Conservation (phyloP, 2,329 filamentous ascomycete species). For the Fusarium musae region DNA sequence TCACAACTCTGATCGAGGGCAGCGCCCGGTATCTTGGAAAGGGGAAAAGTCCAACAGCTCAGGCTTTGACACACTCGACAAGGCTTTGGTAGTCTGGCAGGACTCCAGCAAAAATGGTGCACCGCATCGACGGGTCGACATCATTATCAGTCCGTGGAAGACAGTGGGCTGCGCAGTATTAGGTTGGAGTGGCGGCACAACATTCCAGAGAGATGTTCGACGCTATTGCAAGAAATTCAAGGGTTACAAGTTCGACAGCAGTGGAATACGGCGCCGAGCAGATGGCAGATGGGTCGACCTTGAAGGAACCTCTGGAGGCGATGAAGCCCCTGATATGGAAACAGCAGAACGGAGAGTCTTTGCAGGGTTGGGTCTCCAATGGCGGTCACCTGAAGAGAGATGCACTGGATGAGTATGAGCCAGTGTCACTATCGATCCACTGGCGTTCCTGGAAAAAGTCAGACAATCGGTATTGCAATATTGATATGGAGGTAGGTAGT, state of each 20-base stretch:
- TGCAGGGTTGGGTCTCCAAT: constrained; percentile 76
- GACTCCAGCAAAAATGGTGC: constrained; percentile 27
- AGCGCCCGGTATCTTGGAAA: constrained; percentile 67
- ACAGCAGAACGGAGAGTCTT: constrained; percentile 86
- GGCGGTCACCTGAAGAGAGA: constrained; percentile 72
- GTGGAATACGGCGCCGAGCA: constrained; percentile 76
- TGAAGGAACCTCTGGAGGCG: constrained; percentile 58
- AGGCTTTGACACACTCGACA: constrained; percentile 90
- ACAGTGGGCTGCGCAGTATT: constrained; percentile 88
- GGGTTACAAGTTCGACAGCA: constrained; percentile 89
- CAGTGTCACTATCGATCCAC: neutral
- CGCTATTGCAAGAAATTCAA: constrained; percentile 79
- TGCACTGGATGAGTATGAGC: constrained; percentile 66
- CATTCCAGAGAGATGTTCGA: constrained; percentile 87
- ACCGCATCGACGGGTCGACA: constrained; percentile 86
- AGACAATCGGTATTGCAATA: neutral
- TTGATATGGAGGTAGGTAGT: neutral
- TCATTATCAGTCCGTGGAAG: constrained; percentile 89
- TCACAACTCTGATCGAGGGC: constrained; percentile 77
- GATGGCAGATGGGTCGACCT: constrained; percentile 79
- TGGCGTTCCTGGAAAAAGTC: neutral
- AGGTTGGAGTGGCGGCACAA: constrained; percentile 90
- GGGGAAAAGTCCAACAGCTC: constrained; percentile 55
- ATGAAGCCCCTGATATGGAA: constrained; percentile 69
- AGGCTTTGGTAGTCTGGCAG: constrained; percentile 94